Base-by-base conservation (phyloP, 306 rosid genomes). In the Cyclanthera cordifolia region DNA sequence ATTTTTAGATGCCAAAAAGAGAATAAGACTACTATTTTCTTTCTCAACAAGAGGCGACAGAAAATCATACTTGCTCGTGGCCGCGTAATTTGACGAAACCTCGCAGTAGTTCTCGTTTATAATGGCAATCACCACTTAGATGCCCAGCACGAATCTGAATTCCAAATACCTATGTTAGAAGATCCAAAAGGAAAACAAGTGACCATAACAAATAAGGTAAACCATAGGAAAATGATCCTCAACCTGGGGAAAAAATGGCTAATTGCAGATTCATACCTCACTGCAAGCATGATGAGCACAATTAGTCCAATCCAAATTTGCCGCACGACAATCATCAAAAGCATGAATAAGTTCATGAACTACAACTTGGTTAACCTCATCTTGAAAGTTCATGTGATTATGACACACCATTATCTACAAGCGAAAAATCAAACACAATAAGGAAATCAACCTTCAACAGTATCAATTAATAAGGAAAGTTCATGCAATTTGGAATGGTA, bases 251-350 rank as follows among this genome's bases (percentile, higher is more conserved):
- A 63, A 39, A 10, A 63, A 17, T 41, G 69, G 69, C 51, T 63
- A 41, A 41, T 2, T 41, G 52, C 7, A 50, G 20, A 76, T 51
- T 14, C 65, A 39, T 70, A 88, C 97, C 96, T 92, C 96, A 6
- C 90, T 87, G 72, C 96, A 92, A 79, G 98, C 96, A 75, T 89
- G 98, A 82, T 92, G 97, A 61, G 96, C 92, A 72, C 97, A 89
- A 59, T 85, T 78, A 63, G 84, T 67, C 97, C 97, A 92, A 23
- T 89, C 77, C 79, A 92, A 76, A 75, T 89, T 89, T 32, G 84
- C 82, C 11, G 90, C 89, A 69, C 90, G 90, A 39, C 97, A 92
- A 24, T 92, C 93, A 32, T 89, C 96, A 68, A 69, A 92, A 10
- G 85, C 96, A 65, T 92, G 98, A 84, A 92, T 92, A 47, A 92